Conservation (phyloP, 2,329 filamentous ascomycete genomes). For the Aspergillus tanneri region DNA sequence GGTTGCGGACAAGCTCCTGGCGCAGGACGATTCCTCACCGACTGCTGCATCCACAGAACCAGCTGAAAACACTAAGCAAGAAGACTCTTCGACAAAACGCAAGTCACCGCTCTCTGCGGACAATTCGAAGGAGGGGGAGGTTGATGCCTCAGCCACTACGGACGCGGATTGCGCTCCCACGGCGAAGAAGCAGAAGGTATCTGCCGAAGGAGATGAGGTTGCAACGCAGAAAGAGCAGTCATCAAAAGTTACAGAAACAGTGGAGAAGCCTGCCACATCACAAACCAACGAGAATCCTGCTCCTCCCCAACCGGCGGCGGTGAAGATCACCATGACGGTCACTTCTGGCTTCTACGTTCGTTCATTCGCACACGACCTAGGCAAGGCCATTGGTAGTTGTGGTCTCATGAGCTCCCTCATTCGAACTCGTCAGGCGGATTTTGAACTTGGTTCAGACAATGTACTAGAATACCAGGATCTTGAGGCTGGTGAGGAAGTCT, state of each 20-base stretch:
- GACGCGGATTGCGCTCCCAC: conserved; percentile 5
- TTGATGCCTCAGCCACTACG: conserved; percentile 10
- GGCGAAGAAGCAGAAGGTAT: conserved; percentile 35
- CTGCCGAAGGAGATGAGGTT: conserved; percentile 26
- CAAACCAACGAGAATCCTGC: conserved; percentile 1
- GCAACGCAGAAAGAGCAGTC: conserved; percentile 17
- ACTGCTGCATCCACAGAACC: conserved; percentile 19
- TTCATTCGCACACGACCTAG: conserved; percentile 88
- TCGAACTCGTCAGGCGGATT: conserved; percentile 78
- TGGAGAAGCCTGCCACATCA: conserved; percentile 1
- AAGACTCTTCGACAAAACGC: conserved; percentile 30
- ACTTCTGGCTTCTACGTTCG: conserved; percentile 96
- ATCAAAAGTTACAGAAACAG: conserved; percentile 6
- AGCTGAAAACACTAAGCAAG: conserved; percentile 15
- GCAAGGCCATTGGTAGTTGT: conserved; percentile 74
- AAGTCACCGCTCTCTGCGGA: conserved; percentile 35
- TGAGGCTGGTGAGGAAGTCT: conserved; percentile 71
- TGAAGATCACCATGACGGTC: conserved; percentile 82
- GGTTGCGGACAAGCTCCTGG: conserved; percentile 67
- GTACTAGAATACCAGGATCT: conserved; percentile 78
- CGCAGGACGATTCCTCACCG: conserved; percentile 34
- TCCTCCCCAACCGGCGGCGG: conserved; percentile 61
- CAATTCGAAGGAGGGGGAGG: conserved; percentile 19
- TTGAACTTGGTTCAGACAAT: conserved; percentile 66
- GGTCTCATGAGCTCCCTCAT: conserved; percentile 83